Evolutionary conservation across 257 asterid species (phyloP), one percentile per base, ranked within the genome.

Genomic region (Anisodus acutangulus): DNA sequence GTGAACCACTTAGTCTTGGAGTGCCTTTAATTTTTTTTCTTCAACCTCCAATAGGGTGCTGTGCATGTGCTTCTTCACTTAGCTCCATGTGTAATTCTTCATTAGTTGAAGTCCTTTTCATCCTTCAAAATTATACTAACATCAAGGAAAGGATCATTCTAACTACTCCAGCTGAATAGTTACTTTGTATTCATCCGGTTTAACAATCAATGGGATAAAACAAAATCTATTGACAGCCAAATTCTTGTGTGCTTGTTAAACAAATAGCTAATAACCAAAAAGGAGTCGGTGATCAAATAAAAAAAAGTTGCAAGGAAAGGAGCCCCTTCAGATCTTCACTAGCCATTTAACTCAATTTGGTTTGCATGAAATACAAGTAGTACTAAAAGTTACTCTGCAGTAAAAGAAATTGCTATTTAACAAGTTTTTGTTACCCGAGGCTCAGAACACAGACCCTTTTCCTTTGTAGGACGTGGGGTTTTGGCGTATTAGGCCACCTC

Each of bases 401-500:
- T 83, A 63, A 39, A 31, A 54, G 70, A 53, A 83, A 85, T 83
- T 84, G 57, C 60, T 16, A 62, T 82, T 83, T 83, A 82, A 74
- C 47, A 17, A 82, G 79, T 83, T 87, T 58, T 86, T 83, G 84
- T 78, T 26, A 78, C 81, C 51, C 83, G 88, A 87, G 86, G 90
- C 84, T 63, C 79, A 62, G 78, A 83, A 83, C 70, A 70, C 63
- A 59, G 86, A 87, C 90, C 39, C 87, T 88, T 91, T 81, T 86
- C 83, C 82, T 79, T 78, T 83, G 86, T 84, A 90, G 85, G 83
- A 85, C 90, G 91, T 91, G 87, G 85, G 91, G 87, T 84, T 91
- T 92, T 91, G 95, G 90, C 93, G 82, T 91, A 93, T 93, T 91
- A 90, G 93, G 89, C 92, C 35, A 31, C 81, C 63, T 80, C n/a